Conservation (phyloP, 208 protist genomes). For the Jaenimonas drosophilae region DNA sequence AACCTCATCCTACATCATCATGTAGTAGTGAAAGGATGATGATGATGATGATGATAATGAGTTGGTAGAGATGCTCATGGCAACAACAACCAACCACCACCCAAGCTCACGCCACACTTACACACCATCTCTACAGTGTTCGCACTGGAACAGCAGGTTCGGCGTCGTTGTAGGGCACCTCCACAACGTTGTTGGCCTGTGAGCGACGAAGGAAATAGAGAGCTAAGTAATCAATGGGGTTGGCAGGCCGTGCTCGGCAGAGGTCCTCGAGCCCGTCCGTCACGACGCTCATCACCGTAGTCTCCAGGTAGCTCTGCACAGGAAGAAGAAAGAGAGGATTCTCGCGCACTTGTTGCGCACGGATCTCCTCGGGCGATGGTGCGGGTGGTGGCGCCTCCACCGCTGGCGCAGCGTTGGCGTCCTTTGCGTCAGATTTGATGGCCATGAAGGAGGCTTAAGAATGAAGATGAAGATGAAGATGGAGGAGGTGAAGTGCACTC, state of each 20-base stretch:
- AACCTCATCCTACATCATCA: no score
- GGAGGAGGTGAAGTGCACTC: no score
- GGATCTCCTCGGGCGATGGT: neutral
- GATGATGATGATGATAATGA: no score
- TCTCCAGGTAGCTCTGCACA: constrained; percentile 78
- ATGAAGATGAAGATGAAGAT: no score
- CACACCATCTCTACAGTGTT: no score
- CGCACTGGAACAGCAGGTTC: constrained; percentile 12
- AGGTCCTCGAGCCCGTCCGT: constrained; percentile 82
- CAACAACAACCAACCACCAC: no score
- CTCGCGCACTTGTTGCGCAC: neutral
- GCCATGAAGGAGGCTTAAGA: no score
- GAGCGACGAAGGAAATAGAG: constrained; percentile 79
- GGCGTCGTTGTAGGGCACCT: constrained; percentile 52
- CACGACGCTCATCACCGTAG: constrained; percentile 75
- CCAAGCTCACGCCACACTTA: no score
- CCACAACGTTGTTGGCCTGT: constrained; percentile 39
- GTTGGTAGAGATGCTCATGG: no score
- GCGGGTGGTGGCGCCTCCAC: constrained; percentile 1
- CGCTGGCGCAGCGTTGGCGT: neutral
- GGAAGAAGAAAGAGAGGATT: constrained; percentile 11
- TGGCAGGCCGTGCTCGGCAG: constrained; percentile 79
- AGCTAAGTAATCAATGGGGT: constrained; percentile 90
- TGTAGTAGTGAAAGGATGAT: no score
- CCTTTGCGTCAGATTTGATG: neutral